phyloP scores from a whole-genome alignment of 2,329 filamentous ascomycete genomes.

The Diaporthe batatas region DNA sequence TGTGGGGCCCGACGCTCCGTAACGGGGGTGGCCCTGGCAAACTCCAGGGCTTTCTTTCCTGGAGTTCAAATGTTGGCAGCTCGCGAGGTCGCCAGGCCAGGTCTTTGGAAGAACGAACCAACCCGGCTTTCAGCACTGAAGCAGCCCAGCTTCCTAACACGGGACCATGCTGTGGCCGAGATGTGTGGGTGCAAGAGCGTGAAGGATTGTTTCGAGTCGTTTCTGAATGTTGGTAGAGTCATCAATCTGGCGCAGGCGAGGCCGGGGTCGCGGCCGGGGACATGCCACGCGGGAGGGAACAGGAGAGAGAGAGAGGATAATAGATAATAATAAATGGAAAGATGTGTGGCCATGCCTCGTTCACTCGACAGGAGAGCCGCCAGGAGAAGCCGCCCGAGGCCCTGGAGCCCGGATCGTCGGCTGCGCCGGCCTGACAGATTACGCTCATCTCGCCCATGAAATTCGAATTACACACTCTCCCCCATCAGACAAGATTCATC shows the following conservation, averaged over 20 bases:
- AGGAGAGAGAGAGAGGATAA: not conserved
- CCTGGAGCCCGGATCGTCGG: conserved; percentile 18
- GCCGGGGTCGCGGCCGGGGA: conserved; percentile 3
- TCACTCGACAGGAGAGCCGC: not conserved
- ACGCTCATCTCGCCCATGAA: conserved; percentile 6
- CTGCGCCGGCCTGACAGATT: conserved; percentile 13
- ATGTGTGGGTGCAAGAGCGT: not conserved
- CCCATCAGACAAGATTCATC: conserved; percentile 10
- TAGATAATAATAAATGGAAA: not conserved
- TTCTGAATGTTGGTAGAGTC: not conserved
- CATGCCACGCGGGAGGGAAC: not conserved
- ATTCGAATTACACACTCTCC: not conserved
- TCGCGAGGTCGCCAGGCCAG: no score
- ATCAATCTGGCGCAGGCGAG: not conserved
- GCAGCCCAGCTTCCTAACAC: not conserved
- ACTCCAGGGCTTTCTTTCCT: no score
- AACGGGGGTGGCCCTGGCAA: no score
- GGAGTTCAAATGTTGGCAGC: not conserved
- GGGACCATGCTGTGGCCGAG: not conserved
- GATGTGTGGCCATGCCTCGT: not conserved
- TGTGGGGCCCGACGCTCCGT: not conserved
- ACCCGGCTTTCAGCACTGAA: no score
- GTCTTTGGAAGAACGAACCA: no score
- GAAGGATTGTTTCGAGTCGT: conserved; percentile 17
- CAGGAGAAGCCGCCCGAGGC: conserved; percentile 1